These are phyloP conservation scores for Ricinus communis DNA, from an alignment of 345 rosid genomes.

Conservation along the genomic window DNA sequence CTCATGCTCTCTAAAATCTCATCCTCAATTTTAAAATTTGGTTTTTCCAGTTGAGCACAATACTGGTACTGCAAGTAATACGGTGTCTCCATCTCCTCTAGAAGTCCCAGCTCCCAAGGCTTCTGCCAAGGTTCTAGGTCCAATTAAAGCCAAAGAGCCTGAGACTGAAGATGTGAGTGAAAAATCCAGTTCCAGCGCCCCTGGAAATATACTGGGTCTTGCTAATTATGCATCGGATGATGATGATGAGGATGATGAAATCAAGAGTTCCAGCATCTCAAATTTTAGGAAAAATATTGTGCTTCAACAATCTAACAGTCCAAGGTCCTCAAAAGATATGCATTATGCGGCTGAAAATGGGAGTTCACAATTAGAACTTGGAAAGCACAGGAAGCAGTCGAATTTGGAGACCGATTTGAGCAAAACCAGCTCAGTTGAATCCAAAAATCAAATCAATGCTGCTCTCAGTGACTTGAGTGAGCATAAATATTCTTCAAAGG, in stretches of 20 bases:
- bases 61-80: slow-evolving; percentile 34
- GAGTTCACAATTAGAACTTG: slow-evolving; percentile 29
- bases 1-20: neutral
- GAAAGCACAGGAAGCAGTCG: slow-evolving; percentile 17
- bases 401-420: slow-evolving; percentile 23
- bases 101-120: slow-evolving; percentile 44
- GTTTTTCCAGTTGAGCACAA: slow-evolving; percentile 45
- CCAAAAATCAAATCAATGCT: slow-evolving; percentile 26
- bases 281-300: slow-evolving; percentile 29
- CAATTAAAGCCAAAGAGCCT: slow-evolving; percentile 39
- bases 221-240: slow-evolving; percentile 92
- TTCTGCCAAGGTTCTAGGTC: slow-evolving; percentile 51
- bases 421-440: slow-evolving; percentile 21
- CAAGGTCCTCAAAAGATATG: slow-evolving; percentile 32
- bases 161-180: slow-evolving; percentile 40
- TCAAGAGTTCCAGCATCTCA: slow-evolving; percentile 39
- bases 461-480: slow-evolving; percentile 19
- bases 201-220: slow-evolving; percentile 87
- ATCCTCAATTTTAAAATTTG: slow-evolving; percentile 7
- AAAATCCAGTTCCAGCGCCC: slow-evolving; percentile 54
- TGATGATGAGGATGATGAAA: slow-evolving; percentile 54
- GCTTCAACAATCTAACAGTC: slow-evolving; percentile 34
- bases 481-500: slow-evolving; percentile 19
- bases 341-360: slow-evolving; percentile 40
- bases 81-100: slow-evolving; percentile 39